A percentile compares a stretch with the other conserved stretches of the same genome.
phyloP scores from a whole-genome alignment of 495 filamentous ascomycete genomes.

The Aspergillus indologenus region DNA sequence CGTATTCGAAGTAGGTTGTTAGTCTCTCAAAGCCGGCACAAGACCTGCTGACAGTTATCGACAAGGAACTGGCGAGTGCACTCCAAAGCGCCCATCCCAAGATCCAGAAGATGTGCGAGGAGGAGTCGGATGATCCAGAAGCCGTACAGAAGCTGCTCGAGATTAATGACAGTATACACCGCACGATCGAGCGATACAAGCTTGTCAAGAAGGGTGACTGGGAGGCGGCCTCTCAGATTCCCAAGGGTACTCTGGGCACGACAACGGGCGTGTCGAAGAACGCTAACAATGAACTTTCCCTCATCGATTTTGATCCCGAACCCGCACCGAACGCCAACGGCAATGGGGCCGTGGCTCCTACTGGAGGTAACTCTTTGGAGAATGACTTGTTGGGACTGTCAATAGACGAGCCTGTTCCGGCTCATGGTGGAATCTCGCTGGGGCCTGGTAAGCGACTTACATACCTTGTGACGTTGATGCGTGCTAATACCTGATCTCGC shows the following conservation, averaged over 20 bases:
- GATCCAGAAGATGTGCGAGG: constrained; percentile 99
- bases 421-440: constrained; percentile 80
- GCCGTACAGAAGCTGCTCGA: constrained; percentile 93
- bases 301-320: constrained; percentile 85
- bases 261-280: constrained; percentile 69
- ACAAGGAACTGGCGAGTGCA: constrained; percentile 80
- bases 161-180: constrained; percentile 98
- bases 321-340: constrained; percentile 37
- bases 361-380: constrained; percentile 45
- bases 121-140: constrained; percentile 94
- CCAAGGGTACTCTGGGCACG: constrained; percentile 74
- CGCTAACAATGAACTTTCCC: constrained; percentile 78
- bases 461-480: neutral
- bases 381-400: constrained; percentile 71
- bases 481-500: neutral
- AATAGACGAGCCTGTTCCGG: constrained; percentile 59
- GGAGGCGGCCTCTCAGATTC: constrained; percentile 80
- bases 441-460: constrained; percentile 60
- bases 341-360: constrained; percentile 42
- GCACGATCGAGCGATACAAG: constrained; percentile 92
- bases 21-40: neutral
- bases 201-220: constrained; percentile 90
- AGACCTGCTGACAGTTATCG: constrained; percentile 1
- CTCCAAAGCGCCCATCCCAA: constrained; percentile 94
- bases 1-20: constrained; percentile 70